Conservation (phyloP, 257 asterid species). For the Solanum infundibuliforme region DNA sequence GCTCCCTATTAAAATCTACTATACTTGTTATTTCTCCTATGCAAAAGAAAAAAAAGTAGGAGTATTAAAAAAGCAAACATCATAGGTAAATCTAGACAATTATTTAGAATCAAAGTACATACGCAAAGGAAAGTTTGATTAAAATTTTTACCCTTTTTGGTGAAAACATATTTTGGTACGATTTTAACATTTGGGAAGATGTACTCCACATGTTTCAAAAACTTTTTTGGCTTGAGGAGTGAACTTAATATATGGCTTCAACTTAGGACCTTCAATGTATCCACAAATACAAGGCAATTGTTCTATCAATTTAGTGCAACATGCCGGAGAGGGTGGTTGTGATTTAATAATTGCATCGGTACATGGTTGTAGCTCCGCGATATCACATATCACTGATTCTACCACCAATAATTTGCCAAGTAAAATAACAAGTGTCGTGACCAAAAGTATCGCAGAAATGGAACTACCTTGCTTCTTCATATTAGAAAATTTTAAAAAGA, state of each 20-base stretch:
- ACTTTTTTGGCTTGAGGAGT: slow-evolving; percentile 13
- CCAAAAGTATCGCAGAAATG: background rate
- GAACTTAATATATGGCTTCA: background rate
- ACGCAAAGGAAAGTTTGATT: background rate
- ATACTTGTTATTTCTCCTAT: too few relatives aligned
- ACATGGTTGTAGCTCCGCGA: slow-evolving; percentile 4
- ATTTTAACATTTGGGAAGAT: background rate
- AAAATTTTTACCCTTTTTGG: background rate
- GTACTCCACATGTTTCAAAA: slow-evolving; percentile 5
- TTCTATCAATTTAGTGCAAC: slow-evolving; percentile 14
- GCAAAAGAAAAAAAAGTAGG: too few relatives aligned
- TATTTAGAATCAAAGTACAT: background rate
- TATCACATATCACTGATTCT: slow-evolving; percentile 8
- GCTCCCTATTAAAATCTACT: too few relatives aligned
- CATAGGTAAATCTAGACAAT: background rate
- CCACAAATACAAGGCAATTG: slow-evolving; percentile 25
- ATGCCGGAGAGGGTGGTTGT: background rate
- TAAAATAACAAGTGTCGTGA: background rate
- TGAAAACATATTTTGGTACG: background rate
- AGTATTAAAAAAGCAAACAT: background rate
- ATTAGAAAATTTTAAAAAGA: background rate
- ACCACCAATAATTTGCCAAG: background rate
- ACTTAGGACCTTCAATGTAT: slow-evolving; percentile 5
- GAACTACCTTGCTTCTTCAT: background rate
- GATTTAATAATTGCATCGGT: background rate